Evolutionary conservation across 2,329 filamentous ascomycete species (phyloP), one percentile per base, ranked within the genome.

Genomic region (Penicillium verrucosum): DNA sequence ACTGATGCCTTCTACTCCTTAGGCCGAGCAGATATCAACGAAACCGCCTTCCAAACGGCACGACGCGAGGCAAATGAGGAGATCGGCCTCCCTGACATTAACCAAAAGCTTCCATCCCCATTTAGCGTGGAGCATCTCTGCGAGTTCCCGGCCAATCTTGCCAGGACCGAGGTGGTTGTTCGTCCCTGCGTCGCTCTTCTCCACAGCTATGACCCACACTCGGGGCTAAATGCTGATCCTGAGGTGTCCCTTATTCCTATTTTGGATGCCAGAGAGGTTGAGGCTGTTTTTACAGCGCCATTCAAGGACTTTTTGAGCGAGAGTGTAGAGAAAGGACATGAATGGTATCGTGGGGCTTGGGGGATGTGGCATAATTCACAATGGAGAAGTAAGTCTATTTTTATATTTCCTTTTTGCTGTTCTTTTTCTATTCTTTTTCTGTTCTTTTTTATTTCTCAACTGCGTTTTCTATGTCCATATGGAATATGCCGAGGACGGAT

Each of bases 31-130:
- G 84, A 86, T 60, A 73, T 75, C 10, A 58, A 71, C 9, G 85
- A 88, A 70, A 81, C 79, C 1, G 76, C 80, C 75, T 90, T 90
- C 73, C 83, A 92, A 68, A 95, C 92, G 50, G 92, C 93, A 9
- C 85, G 93, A 23, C 85, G 93, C 61, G 93, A 97, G 79, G 92
- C 93, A 1, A 89, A 84, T 72, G 93, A 97, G 73, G 93, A 97
- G 73, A 96, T 97, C 62, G 93, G 93, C 1, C 85, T 97, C 3
- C 90, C 93, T 1, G 70, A 71, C 43, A 81, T 87, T 68, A 81
- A 86, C 64, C 85, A 92, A 68, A 83, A 84, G 58, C 81, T 96
- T 30, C 90, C 90, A 1, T 77, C 80, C 12, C 90, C 90, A 1
- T 97, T 96, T 76, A 81, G 82, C 53, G 87, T 97, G 64, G 92